Base-by-base conservation (phyloP, 305 asterid genomes). In the Coffea humblotiana region DNA sequence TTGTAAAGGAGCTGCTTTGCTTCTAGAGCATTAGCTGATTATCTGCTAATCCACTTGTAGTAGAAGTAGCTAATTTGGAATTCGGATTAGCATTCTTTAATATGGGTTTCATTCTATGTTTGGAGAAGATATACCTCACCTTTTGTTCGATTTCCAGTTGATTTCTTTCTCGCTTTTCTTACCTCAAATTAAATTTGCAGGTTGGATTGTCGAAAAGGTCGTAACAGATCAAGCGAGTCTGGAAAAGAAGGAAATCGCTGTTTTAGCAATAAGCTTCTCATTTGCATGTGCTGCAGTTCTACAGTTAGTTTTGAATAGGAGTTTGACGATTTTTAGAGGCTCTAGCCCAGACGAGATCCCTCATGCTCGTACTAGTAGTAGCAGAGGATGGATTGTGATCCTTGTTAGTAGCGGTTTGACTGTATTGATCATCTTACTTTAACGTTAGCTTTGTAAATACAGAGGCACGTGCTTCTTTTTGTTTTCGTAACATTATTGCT, bases 321-420 rank as follows among this genome's bases (percentile, higher is more conserved):
- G 89, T 29, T 84, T 86, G 78, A 86, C 75, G 45, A 23, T 83
- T 29, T 84, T 89, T 21, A 76, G 82, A 18, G 69, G 86, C 76
- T 86, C 87, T 14, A 64, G 37, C 51, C 81, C 85, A 14, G 76
- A 83, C 69, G 83, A 86, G 16, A 81, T 72, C 73, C 84, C 76
- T 51, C 74, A 52, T 71, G 63, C 32, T 32, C 1, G 32, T 1
- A 32, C 32, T 32, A 32, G 32, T 32, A 32, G 89, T 14, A 85
- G 87, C 23, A 85, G 90, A 82, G 95, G 94, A 56, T 93, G 97
- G 97, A 56, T 86, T 68, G 81, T 92, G 76, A 79, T 93, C 60
- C 86, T 95, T 75, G 80, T 90, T 81, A 90, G 92, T 90, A 89
- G 97, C 83, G 81, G 92, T 73, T 60, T 89, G 82, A 93, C 94